Percentiles rank a stretch among this genome's conserved stretches.
Evolutionary conservation across 192 early-diverging fungal genomes (phyloP).

Genomic region (Backusella circina): DNA sequence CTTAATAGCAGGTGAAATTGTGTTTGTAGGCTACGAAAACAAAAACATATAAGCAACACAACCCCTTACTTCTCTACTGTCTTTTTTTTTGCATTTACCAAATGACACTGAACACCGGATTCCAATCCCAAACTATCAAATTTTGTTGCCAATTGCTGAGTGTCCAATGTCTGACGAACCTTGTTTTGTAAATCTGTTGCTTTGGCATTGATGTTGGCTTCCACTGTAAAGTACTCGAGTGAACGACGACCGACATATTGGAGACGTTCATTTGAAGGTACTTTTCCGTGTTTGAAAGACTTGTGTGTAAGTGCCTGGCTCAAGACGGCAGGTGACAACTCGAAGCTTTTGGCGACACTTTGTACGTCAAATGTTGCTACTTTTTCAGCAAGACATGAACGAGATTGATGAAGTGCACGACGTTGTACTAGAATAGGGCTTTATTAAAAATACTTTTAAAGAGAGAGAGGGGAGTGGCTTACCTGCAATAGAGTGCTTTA

Average conservation of each 20-base stretch:
- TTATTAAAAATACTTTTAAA: neutral
- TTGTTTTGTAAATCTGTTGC: neutral
- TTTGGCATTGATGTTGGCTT: neutral
- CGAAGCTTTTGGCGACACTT: slow-evolving; percentile 21
- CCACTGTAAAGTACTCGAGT: slow-evolving; percentile 10
- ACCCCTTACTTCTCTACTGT: neutral
- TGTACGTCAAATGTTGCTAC: neutral
- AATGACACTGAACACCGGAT: slow-evolving; percentile 3
- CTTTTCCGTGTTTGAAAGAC: slow-evolving; percentile 42
- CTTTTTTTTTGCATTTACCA: neutral
- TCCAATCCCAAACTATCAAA: slow-evolving; percentile 11
- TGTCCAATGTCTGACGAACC: neutral
- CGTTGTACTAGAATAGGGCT: neutral
- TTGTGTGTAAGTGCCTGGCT: slow-evolving; percentile 46
- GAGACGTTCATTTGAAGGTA: slow-evolving; percentile 45
- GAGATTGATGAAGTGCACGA: slow-evolving; percentile 4
- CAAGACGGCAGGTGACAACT: slow-evolving; percentile 35
- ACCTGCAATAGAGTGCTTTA: neutral
- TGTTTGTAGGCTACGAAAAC: neutral
- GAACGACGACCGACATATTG: slow-evolving; percentile 12
- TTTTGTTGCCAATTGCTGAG: neutral
- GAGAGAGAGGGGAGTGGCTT: neutral
- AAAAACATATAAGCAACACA: neutral
- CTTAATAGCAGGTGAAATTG: slow-evolving; percentile 18
- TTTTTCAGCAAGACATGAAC: neutral